Evolutionary conservation across 2,329 filamentous ascomycete species (phyloP).

Genomic region (Penicillium sp.): DNA sequence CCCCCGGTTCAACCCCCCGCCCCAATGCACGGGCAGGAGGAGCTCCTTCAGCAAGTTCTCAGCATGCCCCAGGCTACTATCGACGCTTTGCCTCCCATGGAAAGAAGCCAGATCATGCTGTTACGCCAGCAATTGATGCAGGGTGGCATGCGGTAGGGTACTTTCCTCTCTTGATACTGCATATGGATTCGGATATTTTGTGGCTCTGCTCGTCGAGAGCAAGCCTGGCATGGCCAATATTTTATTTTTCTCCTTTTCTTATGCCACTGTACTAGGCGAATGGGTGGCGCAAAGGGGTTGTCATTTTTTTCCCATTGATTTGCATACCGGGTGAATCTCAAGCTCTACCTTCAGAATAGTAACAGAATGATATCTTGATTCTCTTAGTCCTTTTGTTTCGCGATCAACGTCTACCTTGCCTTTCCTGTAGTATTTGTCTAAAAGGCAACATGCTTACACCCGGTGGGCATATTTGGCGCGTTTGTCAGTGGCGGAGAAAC

Average conservation of each 20-base stretch:
- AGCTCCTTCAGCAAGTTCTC: constrained; percentile 77
- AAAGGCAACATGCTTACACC: background rate
- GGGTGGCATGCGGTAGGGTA: constrained; percentile 34
- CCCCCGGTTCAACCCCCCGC: constrained; percentile 45
- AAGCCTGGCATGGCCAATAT: background rate
- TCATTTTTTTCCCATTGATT: constrained; percentile 5
- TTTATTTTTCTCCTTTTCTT: background rate
- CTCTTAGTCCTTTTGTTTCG: background rate
- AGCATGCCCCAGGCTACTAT: constrained; percentile 76
- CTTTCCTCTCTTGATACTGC: background rate
- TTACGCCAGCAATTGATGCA: constrained; percentile 64
- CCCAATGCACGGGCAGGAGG: constrained; percentile 60
- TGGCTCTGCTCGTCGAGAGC: background rate
- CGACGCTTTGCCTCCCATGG: constrained; percentile 70
- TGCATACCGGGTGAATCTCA: constrained; percentile 12
- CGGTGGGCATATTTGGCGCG: background rate
- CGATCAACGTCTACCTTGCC: background rate
- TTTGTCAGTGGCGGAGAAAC: background rate
- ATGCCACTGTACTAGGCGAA: constrained; percentile 12
- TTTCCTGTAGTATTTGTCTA: background rate
- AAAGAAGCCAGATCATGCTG: constrained; percentile 75
- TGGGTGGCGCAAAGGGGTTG: constrained; percentile 13
- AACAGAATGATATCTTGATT: background rate
- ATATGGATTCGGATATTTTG: background rate
- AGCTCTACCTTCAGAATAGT: constrained; percentile 2